phyloP scores from a whole-genome alignment of 176 grass and related monocot genomes.

The Oryza meyeriana region DNA sequence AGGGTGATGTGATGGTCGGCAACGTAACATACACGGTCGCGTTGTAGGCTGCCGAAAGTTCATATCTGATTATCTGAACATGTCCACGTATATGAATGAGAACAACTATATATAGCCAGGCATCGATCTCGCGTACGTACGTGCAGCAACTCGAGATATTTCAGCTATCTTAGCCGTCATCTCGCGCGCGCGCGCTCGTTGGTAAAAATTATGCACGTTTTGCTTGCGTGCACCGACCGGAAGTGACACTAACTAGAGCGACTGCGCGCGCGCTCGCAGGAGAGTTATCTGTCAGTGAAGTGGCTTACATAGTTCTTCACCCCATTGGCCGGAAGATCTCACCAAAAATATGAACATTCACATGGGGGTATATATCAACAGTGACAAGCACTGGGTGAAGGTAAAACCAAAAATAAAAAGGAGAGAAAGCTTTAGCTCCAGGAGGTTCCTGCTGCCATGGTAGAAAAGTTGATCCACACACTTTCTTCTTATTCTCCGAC shows the following conservation, averaged over 20 bases:
- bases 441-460: background rate
- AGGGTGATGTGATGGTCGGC: background rate
- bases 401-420: background rate
- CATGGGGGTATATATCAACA: background rate
- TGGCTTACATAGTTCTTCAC: too few species aligned
- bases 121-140: background rate
- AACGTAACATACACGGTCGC: background rate
- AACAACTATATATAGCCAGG: background rate
- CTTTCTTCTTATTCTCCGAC: too few species aligned
- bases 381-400: background rate
- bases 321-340: background rate
- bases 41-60: background rate
- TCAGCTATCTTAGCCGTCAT: background rate
- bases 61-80: background rate
- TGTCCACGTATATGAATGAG: background rate
- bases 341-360: background rate
- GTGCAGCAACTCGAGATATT: background rate
- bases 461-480: background rate
- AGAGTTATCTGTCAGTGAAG: too few species aligned
- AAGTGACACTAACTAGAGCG: background rate
- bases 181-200: too few species aligned
- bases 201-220: background rate
- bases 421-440: too few species aligned
- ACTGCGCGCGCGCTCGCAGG: too few species aligned
- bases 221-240: background rate